Percentiles rank a stretch among this genome's conserved stretches.
Conservation (phyloP, 2,329 filamentous ascomycete genomes). For the Pseudocercospora crystallina region DNA sequence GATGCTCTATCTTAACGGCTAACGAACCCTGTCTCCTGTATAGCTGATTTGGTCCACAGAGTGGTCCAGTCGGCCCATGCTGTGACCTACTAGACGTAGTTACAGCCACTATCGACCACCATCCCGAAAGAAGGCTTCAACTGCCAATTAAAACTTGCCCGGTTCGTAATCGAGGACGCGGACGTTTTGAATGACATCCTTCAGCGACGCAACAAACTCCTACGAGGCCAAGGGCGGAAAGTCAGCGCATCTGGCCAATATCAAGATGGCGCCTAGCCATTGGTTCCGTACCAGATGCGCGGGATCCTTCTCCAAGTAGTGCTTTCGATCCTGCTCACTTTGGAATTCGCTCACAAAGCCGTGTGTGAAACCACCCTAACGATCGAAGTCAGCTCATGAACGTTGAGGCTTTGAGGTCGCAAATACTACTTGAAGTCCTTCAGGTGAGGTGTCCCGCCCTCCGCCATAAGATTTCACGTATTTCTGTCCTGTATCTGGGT, state of each 20-base stretch:
- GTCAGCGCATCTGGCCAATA: no score
- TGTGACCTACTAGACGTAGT: no score
- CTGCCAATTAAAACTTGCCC: constrained; percentile 32
- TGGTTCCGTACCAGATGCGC: constrained; percentile 49
- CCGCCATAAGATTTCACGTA: constrained; percentile 62
- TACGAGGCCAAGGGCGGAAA: constrained; percentile 20
- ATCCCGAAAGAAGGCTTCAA: no score
- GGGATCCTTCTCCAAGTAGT: constrained; percentile 67
- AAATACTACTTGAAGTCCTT: constrained; percentile 57
- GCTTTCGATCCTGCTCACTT: constrained; percentile 62
- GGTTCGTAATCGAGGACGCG: constrained; percentile 61
- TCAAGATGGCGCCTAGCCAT: no score
- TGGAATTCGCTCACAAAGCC: constrained; percentile 69
- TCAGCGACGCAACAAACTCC: constrained; percentile 55
- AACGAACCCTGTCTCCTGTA: no score
- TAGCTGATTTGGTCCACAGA: no score
- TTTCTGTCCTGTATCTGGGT: constrained; percentile 57
- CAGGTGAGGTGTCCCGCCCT: constrained; percentile 62
- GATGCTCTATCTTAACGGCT: no score
- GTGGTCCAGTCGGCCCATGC: no score
- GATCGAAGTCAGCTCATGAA: not conserved
- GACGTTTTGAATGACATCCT: constrained; percentile 52
- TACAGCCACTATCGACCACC: no score
- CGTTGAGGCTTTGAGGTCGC: not conserved
- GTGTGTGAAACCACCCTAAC: constrained; percentile 62